A percentile compares a stretch with the other conserved stretches of the same genome.
phyloP scores from a whole-genome alignment of 2,329 filamentous ascomycete genomes.

The Fulvia fulva region DNA sequence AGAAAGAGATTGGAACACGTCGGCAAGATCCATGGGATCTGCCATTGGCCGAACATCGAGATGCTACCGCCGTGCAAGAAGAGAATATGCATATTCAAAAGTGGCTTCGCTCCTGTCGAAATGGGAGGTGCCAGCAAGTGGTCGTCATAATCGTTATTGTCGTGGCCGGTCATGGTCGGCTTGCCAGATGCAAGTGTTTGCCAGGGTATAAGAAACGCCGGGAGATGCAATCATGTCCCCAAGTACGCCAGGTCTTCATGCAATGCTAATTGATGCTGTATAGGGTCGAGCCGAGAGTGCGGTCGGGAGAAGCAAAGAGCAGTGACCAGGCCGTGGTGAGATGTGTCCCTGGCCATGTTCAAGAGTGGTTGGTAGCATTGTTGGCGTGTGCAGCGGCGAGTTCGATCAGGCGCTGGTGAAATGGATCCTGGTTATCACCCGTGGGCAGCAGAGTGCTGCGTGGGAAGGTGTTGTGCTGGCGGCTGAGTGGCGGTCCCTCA shows the following conservation, averaged over 20 bases:
- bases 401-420: constrained; percentile 31
- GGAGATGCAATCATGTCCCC: constrained; percentile 6
- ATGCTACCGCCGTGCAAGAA: constrained; percentile 10
- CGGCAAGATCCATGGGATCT: background rate
- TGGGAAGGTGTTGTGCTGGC: constrained; percentile 46
- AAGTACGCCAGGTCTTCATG: constrained; percentile 12
- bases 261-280: constrained; percentile 12
- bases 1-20: constrained; percentile 9
- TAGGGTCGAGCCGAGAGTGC: background rate
- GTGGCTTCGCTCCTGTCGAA: constrained; percentile 12
- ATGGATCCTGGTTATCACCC: constrained; percentile 27
- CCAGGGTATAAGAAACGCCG: constrained; percentile 17
- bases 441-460: constrained; percentile 35
- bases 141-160: constrained; percentile 24
- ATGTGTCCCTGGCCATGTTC: background rate
- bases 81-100: constrained; percentile 17
- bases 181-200: constrained; percentile 14
- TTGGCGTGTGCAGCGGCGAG: constrained; percentile 24
- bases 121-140: constrained; percentile 12
- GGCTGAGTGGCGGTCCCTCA: constrained; percentile 33
- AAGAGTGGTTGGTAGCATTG: constrained; percentile 1
- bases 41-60: background rate
- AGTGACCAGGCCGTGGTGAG: too few relatives aligned
- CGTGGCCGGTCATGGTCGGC: constrained; percentile 19
- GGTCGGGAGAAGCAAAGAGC: background rate